Conservation (phyloP, 1,284 basidiomycete genomes). For the Gomphus bonarii region DNA sequence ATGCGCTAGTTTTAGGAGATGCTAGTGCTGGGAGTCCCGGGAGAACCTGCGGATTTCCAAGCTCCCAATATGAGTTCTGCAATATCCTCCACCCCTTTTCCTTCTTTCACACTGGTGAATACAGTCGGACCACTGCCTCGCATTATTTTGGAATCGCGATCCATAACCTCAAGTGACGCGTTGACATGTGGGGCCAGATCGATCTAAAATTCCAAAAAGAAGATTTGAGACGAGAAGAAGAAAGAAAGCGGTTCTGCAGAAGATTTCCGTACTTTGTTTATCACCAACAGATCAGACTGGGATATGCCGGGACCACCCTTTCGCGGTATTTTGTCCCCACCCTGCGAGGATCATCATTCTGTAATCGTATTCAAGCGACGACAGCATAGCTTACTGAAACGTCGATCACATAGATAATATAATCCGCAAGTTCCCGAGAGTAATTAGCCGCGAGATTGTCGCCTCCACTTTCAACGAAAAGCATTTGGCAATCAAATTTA, state of each 20-base stretch:
- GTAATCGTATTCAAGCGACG: neutral
- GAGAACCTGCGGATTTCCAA: slow-evolving; percentile 71
- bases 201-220: slow-evolving; percentile 37
- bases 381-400: slow-evolving; percentile 46
- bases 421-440: slow-evolving; percentile 92
- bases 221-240: neutral
- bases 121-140: slow-evolving; percentile 90
- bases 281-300: slow-evolving; percentile 87
- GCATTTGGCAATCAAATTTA: slow-evolving; percentile 73
- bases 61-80: slow-evolving; percentile 78
- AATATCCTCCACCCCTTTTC: slow-evolving; percentile 75
- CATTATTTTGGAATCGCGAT: slow-evolving; percentile 87
- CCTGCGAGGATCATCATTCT: slow-evolving; percentile 29
- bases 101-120: slow-evolving; percentile 81
- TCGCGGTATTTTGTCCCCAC: slow-evolving; percentile 96
- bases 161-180: slow-evolving; percentile 93
- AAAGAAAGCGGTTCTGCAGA: neutral
- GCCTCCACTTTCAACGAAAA: slow-evolving; percentile 93
- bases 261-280: slow-evolving; percentile 71
- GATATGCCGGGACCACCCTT: slow-evolving; percentile 98
- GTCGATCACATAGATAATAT: slow-evolving; percentile 92
- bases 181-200: slow-evolving; percentile 90
- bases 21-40: slow-evolving; percentile 30
- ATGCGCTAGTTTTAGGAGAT: neutral
- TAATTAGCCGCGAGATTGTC: slow-evolving; percentile 97